Evolutionary conservation across 768 basidiomycete genomes (phyloP).

Genomic region (Collybia sp.): DNA sequence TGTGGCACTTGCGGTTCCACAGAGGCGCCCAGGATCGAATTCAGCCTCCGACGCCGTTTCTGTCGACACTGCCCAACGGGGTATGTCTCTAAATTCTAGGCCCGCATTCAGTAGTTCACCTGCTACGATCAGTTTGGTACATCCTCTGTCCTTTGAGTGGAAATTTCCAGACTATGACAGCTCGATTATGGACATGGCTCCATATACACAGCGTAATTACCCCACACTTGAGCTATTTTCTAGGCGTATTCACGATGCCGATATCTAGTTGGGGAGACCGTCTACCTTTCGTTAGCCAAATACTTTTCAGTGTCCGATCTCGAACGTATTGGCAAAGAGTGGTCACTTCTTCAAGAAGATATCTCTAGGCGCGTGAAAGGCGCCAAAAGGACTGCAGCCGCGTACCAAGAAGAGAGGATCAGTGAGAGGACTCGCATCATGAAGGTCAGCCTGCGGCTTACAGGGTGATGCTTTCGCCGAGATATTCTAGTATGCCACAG

Average conservation of each 20-base stretch:
- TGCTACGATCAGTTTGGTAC: constrained; percentile 19
- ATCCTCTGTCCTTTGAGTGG: constrained; percentile 12
- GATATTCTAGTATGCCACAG: neutral
- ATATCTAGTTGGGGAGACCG: no score
- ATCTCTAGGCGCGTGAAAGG: no score
- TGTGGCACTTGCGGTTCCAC: constrained; percentile 8
- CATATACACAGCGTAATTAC: constrained; percentile 23
- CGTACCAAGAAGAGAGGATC: neutral
- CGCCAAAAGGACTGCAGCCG: no score
- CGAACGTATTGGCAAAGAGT: no score
- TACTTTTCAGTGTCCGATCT: no score
- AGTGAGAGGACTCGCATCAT: constrained; percentile 2
- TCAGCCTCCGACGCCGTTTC: constrained; percentile 16
- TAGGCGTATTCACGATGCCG: no score
- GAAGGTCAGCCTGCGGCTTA: neutral
- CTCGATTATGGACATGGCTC: constrained; percentile 21
- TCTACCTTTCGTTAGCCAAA: no score
- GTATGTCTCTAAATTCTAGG: constrained; percentile 10
- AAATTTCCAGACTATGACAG: constrained; percentile 20
- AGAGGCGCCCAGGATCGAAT: constrained; percentile 17
- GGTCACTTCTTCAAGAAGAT: no score
- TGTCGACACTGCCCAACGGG: constrained; percentile 22
- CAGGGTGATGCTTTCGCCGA: no score
- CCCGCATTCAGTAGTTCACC: neutral
- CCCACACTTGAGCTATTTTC: neutral